A percentile compares a stretch with the other conserved stretches of the same genome.
Conservation (phyloP, 805 yeast species). For the Sugiyamaella mastotermitis region DNA sequence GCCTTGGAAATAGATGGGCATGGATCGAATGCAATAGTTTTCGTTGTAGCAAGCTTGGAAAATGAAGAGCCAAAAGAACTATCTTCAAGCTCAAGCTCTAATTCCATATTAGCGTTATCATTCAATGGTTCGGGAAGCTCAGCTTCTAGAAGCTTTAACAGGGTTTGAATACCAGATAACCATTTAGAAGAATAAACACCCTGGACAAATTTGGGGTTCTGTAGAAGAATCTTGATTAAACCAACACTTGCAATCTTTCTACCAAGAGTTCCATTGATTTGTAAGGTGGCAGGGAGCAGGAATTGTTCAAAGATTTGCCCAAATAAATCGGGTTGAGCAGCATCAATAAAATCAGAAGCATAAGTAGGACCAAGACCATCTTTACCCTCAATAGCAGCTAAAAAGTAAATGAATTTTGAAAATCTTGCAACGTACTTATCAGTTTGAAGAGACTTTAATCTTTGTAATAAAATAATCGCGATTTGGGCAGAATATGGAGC, state of each 20-base stretch:
- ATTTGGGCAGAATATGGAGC: constrained; percentile 60
- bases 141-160: constrained; percentile 40
- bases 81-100: constrained; percentile 53
- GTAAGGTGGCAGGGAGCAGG: constrained; percentile 30
- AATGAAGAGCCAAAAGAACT: constrained; percentile 82
- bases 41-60: constrained; percentile 64
- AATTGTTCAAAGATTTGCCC: constrained; percentile 28
- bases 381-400: constrained; percentile 38
- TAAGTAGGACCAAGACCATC: constrained; percentile 45
- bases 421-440: constrained; percentile 73
- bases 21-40: constrained; percentile 65
- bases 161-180: constrained; percentile 37
- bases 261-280: constrained; percentile 36
- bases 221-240: constrained; percentile 38
- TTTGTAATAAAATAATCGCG: constrained; percentile 67
- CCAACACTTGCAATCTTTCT: constrained; percentile 46
- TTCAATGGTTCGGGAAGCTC: constrained; percentile 34
- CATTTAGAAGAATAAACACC: constrained; percentile 40
- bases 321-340: constrained; percentile 31
- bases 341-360: constrained; percentile 45
- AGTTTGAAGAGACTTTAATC: constrained; percentile 75
- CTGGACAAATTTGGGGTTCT: constrained; percentile 31
- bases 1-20: constrained; percentile 40
- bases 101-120: constrained; percentile 25
- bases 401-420: constrained; percentile 52